A percentile compares a stretch with the other conserved stretches of the same genome.
Evolutionary conservation across 257 asterid species (phyloP).

Genomic region (Solanum boliviense): DNA sequence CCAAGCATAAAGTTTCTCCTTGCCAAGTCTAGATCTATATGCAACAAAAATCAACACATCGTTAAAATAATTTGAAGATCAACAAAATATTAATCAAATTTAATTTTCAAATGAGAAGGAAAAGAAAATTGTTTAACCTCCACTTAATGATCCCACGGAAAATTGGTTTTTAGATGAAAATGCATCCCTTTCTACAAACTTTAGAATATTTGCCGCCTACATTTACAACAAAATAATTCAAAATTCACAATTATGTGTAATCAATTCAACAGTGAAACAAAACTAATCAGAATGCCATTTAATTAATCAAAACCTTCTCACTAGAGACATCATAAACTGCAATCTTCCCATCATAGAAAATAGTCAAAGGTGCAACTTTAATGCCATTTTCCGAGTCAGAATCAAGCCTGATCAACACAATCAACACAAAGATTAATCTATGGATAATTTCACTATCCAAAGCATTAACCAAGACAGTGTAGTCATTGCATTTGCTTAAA

Average conservation of each 20-base stretch:
- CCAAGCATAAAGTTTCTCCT: neutral
- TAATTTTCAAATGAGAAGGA: neutral
- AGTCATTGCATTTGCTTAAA: neutral
- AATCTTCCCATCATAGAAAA: neutral
- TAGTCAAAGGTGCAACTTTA: neutral
- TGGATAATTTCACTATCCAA: neutral
- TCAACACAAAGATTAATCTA: neutral
- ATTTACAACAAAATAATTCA: neutral
- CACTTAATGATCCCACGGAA: neutral
- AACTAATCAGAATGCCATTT: neutral
- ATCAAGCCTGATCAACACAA: neutral
- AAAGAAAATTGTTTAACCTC: neutral
- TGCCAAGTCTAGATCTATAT: neutral
- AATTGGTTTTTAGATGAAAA: neutral
- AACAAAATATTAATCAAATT: neutral
- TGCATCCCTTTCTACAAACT: neutral
- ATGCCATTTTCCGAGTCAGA: neutral
- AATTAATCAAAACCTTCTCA: neutral
- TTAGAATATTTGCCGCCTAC: neutral
- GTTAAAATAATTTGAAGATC: neutral
- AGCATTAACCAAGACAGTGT: neutral
- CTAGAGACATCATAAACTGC: neutral
- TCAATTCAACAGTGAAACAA: neutral
- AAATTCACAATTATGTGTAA: neutral
- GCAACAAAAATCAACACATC: neutral